Base-by-base conservation (phyloP, 148 eudicot species). In the Pharnaceum exiguum region DNA sequence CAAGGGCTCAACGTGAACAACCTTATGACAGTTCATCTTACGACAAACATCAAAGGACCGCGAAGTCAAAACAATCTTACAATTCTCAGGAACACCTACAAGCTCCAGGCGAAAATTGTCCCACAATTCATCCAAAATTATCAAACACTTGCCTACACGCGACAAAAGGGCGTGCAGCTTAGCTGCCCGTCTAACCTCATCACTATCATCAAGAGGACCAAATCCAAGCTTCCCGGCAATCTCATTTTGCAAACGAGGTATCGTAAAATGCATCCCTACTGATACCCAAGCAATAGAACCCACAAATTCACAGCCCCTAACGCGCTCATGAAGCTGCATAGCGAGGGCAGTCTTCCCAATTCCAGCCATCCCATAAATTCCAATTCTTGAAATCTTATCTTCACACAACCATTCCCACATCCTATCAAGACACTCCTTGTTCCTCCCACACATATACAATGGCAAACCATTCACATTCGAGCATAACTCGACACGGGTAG, bases 91-190 rank as follows among this genome's bases (percentile, higher is more conserved):
- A 59, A 67, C 25, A 12, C 71, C 59, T 11, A 67, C n/a, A 4
- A 47, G 43, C 10, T 50, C 37, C 2, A 42, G 6, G 10, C n/a
- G 19, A 23, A 58, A 57, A 11, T 30, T 33, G 4, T 67, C 11
- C 58, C 64, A 67, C 52, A 50, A 23, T 37, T 67, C 71, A 24
- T 67, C 64, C 33, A 67, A 29, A 6, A 67, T 39, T 25, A 58
- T 27, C 10, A 60, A 22, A 1, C 4, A 47, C 26, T 43, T 51
- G 30, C 54, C 13, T 3, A 45, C 25, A 18, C 47, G 23, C n/a
- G 23, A 18, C 10, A 61, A 13, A 2, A 5, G 15, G 12, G 13
- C 35, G 10, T 12, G 27, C 12, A 61, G 46, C 6, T 5, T 16
- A 8, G 55, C 65, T 17, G 65, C 65, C 17, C 55, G 23, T 38